A percentile compares a stretch with the other conserved stretches of the same genome.
Conservation (phyloP, 1,139 yeast species). For the Candida tropicalis region DNA sequence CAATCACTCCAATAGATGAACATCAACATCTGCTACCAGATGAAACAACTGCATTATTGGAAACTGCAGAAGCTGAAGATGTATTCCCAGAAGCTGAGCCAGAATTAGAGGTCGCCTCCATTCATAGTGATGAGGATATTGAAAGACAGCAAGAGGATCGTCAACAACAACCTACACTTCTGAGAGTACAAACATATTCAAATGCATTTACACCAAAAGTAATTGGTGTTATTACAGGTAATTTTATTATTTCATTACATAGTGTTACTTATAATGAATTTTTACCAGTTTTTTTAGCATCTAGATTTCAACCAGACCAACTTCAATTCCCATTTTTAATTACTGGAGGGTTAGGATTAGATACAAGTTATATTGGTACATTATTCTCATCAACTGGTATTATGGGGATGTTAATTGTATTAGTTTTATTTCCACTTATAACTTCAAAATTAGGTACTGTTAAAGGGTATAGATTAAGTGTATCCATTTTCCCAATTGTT, state of each 20-base stretch:
- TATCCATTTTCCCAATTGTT: conserved; percentile 45
- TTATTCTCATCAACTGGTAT: conserved; percentile 59
- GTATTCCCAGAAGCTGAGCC: conserved; percentile 8
- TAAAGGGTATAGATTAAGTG: conserved; percentile 38
- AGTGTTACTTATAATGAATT: conserved; percentile 56
- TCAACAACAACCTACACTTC: conserved; percentile 21
- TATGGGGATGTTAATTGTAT: conserved; percentile 53
- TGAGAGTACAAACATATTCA: conserved; percentile 11
- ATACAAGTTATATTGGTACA: conserved; percentile 53
- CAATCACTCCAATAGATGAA: conserved; percentile 13
- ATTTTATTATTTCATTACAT: conserved; percentile 34
- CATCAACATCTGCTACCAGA: conserved; percentile 18
- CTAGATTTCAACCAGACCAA: conserved; percentile 37
- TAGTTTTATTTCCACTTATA: conserved; percentile 54
- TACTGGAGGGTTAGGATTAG: conserved; percentile 34
- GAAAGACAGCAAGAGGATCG: conserved; percentile 9
- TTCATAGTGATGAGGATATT: conserved; percentile 15
- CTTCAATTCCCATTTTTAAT: conserved; percentile 41
- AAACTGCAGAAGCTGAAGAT: conserved; percentile 4
- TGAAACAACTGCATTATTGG: conserved; percentile 11
- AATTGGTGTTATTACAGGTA: conserved; percentile 19
- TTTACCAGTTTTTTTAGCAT: conserved; percentile 59
- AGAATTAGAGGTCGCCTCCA: conserved; percentile 14
- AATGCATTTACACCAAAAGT: conserved; percentile 27
- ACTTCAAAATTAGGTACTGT: conserved; percentile 51